phyloP scores from a whole-genome alignment of 768 basidiomycete genomes.

The Zangia roseola region DNA sequence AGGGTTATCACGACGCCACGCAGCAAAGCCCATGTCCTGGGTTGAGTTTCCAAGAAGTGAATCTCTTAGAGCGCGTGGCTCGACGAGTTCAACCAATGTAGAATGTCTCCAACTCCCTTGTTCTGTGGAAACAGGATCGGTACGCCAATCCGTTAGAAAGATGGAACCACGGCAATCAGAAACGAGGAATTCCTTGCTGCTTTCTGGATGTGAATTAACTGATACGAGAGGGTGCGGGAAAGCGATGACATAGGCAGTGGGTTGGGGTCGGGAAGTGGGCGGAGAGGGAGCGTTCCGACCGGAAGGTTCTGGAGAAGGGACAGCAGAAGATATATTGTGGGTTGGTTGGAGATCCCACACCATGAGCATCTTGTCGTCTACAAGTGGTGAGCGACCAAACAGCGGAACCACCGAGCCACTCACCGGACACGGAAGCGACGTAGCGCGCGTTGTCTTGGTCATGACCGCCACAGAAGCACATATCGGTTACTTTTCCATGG shows the following conservation, averaged over 20 bases:
- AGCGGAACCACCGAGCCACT: constrained; percentile 3
- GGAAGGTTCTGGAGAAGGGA: constrained; percentile 33
- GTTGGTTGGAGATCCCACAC: constrained; percentile 81
- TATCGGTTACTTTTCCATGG: constrained; percentile 73
- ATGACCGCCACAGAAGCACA: constrained; percentile 77
- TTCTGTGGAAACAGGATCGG: constrained; percentile 56
- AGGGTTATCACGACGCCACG: constrained; percentile 67
- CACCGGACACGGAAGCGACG: constrained; percentile 80
- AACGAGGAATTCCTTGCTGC: constrained; percentile 77
- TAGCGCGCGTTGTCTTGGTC: constrained; percentile 67
- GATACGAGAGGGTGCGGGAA: constrained; percentile 72
- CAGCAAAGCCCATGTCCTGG: constrained; percentile 56
- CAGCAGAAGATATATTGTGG: constrained; percentile 41
- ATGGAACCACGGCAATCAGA: constrained; percentile 73
- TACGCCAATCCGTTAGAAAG: constrained; percentile 81
- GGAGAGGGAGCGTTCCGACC: constrained; percentile 30
- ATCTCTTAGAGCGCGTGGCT: constrained; percentile 62
- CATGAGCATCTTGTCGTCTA: constrained; percentile 83
- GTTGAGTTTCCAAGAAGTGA: constrained; percentile 44
- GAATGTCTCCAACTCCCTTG: constrained; percentile 58
- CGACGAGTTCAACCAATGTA: constrained; percentile 68
- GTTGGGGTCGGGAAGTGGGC: constrained; percentile 51
- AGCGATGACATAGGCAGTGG: constrained; percentile 72
- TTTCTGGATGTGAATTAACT: constrained; percentile 67
- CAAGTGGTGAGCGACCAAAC: constrained; percentile 1